Conservation (phyloP, 345 rosid species). For the Acer saccharum region DNA sequence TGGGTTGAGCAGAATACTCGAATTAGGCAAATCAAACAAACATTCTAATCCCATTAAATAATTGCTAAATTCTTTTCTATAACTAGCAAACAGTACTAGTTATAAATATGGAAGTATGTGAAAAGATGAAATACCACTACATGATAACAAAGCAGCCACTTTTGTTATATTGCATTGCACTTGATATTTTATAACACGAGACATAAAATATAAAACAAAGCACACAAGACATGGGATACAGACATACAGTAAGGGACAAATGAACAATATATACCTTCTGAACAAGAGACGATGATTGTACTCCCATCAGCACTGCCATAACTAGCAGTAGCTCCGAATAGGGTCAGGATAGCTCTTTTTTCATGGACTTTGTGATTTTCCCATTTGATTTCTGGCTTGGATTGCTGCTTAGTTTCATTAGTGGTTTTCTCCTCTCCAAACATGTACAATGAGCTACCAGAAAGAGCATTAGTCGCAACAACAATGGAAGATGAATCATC, state of each 20-base stretch:
- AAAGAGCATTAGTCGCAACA: slow-evolving; percentile 61
- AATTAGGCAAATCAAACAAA: not conserved
- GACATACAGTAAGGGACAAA: not conserved
- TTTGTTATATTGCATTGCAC: not conserved
- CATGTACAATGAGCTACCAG: slow-evolving; percentile 81
- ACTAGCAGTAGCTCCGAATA: slow-evolving; percentile 74
- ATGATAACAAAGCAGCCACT: not conserved
- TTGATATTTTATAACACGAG: no score
- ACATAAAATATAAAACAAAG: not conserved
- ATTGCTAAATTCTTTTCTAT: not conserved
- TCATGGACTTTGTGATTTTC: slow-evolving; percentile 79
- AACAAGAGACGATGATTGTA: slow-evolving; percentile 76
- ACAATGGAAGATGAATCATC: slow-evolving; percentile 82
- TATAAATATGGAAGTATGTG: not conserved
- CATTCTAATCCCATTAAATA: not conserved
- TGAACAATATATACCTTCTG: slow-evolving; percentile 63
- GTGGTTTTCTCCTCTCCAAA: slow-evolving; percentile 75
- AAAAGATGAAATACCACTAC: not conserved
- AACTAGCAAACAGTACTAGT: not conserved
- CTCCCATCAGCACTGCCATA: slow-evolving; percentile 94
- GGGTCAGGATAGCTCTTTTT: slow-evolving; percentile 54
- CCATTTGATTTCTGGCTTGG: slow-evolving; percentile 89
- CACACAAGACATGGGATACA: not conserved
- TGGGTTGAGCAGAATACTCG: not conserved
- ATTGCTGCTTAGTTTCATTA: slow-evolving; percentile 59